Evolutionary conservation across 2,329 filamentous ascomycete genomes (phyloP).

Genomic region (Elsinoe perseae): DNA sequence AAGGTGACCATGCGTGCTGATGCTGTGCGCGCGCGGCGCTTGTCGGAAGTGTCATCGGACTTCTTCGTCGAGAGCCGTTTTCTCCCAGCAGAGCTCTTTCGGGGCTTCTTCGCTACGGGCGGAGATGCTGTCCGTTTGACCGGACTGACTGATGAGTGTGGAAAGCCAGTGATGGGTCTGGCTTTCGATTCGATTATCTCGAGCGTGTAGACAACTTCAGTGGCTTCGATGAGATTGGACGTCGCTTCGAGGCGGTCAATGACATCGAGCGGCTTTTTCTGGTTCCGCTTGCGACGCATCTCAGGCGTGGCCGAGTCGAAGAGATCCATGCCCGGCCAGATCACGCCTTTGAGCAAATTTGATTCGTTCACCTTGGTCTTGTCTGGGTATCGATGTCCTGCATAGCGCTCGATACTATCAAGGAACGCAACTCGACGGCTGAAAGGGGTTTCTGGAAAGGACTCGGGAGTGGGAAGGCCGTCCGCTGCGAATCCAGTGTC

Average conservation of each 20-base stretch:
- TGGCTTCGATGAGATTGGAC: slow-evolving; percentile 56
- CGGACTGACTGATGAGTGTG: slow-evolving; percentile 32
- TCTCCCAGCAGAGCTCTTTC: slow-evolving; percentile 21
- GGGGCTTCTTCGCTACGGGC: slow-evolving; percentile 25
- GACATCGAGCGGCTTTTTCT: slow-evolving; percentile 68
- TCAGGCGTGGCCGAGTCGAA: slow-evolving; percentile 70
- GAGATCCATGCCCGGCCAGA: slow-evolving; percentile 71
- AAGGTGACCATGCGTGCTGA: slow-evolving; percentile 24
- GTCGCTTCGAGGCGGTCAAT: slow-evolving; percentile 57
- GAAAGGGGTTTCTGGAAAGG: slow-evolving; percentile 1
- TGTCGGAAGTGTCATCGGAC: slow-evolving; percentile 22
- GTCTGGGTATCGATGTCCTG: slow-evolving; percentile 28
- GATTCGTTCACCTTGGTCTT: slow-evolving; percentile 33
- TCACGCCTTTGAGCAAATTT: slow-evolving; percentile 57
- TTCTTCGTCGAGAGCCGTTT: slow-evolving; percentile 25
- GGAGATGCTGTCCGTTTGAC: slow-evolving; percentile 26
- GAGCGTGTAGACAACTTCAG: slow-evolving; percentile 55
- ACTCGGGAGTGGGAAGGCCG: not conserved
- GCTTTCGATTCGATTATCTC: slow-evolving; percentile 36
- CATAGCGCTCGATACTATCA: slow-evolving; percentile 22
- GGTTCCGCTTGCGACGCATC: slow-evolving; percentile 67
- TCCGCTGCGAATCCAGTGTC: not conserved
- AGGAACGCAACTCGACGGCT: not conserved
- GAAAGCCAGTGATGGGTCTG: slow-evolving; percentile 39
- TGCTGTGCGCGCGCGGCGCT: slow-evolving; percentile 15